Evolutionary conservation across 768 basidiomycete genomes (phyloP), one percentile per base, ranked within the genome.

Genomic region (Lepiota brunneoincarnata): DNA sequence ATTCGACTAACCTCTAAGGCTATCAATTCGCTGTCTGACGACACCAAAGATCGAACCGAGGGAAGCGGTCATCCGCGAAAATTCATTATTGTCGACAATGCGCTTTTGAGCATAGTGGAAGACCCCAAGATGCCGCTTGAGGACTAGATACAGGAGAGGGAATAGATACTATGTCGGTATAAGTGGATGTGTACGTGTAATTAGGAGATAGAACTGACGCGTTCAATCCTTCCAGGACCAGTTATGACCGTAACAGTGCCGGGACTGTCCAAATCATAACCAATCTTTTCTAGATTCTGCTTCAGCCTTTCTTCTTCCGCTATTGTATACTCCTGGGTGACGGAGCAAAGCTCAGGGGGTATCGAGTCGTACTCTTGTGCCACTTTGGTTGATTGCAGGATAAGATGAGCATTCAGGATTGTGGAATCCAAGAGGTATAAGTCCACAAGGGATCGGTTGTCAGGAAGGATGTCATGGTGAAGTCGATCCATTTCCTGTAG

Each of bases 61-160:
- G 26, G 26, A n/a, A n/a, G 3, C 7, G 26, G 7, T 28, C 7
- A n/a, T n/a, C n/a, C n/a, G n/a, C 26, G 26, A 28, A 28, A 28
- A 7, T 7, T 4, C 26, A 28, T 28, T n/a, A n/a, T n/a, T n/a
- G n/a, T n/a, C n/a, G 26, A 7, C 26, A 67, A 61, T n/a, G n/a
- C n/a, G n/a, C n/a, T n/a, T n/a, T n/a, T 67, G 70, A 6, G 69
- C 67, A 17, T 71, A 57, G n/a, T 54, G 65, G 24, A 64, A 52
- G 14, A 63, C 49, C 4, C 45, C 51, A 3, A 64, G 54, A 20
- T 63, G 61, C 11, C 60, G 58, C 9, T 52, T 38, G 23, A 66
- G 43, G 3, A 63, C 15, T 1, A 66, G 57, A 37, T 57, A 62
- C 0, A 66, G 40, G n/a, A 66, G 37, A 1, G 65, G 65, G 17